Evolutionary conservation across 495 filamentous ascomycete genomes (phyloP).

Genomic region (Penicillium desertorum): DNA sequence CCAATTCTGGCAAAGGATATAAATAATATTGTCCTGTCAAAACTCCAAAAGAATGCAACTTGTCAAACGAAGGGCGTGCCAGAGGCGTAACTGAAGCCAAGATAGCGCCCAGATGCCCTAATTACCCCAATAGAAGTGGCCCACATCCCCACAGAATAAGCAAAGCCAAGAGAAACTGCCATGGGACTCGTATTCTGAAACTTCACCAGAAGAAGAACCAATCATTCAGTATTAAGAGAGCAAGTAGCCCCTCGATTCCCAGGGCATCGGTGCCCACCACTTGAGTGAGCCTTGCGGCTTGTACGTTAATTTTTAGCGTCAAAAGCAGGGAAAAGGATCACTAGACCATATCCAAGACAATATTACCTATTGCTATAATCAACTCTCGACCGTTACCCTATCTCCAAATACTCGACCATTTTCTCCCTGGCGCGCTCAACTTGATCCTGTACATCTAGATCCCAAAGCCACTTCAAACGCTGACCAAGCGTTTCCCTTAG

Average conservation of each 20-base stretch:
- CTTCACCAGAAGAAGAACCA: neutral
- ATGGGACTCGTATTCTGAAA: neutral
- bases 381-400: neutral
- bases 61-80: neutral
- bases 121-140: neutral
- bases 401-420: conserved; percentile 16
- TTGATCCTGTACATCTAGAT: conserved; percentile 36
- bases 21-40: neutral
- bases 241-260: neutral
- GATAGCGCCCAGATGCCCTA: too few relatives aligned
- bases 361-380: neutral
- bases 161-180: neutral
- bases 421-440: conserved; percentile 24
- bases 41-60: neutral
- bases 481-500: conserved; percentile 41
- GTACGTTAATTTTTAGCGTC: too few relatives aligned
- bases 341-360: too few relatives aligned
- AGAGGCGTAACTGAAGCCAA: neutral
- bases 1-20: neutral
- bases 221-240: neutral
- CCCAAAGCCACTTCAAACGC: conserved; percentile 54
- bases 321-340: too few relatives aligned
- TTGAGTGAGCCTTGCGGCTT: neutral
- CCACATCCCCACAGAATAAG: neutral
- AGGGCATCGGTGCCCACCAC: conserved; percentile 1